Conservation (phyloP, 805 yeast genomes). For the Hanseniaspora valbyensis region DNA sequence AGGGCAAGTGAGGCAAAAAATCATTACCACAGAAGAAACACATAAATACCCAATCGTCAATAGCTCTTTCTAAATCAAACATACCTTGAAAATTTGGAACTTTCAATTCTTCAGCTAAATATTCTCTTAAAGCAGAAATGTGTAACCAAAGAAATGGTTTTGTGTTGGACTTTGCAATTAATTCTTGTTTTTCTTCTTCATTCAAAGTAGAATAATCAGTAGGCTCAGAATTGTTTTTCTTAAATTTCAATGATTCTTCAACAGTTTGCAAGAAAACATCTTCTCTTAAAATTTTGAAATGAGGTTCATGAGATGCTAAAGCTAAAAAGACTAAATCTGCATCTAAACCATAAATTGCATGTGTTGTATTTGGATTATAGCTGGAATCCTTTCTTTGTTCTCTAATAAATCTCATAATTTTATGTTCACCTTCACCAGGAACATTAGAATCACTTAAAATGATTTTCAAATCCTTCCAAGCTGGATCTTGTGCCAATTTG, state of each 20-base stretch:
- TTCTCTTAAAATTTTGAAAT: conserved; percentile 84
- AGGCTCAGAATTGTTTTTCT: conserved; percentile 18
- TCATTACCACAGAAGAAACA: conserved; percentile 98
- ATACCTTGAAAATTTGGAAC: conserved; percentile 59
- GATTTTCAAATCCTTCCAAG: conserved; percentile 83
- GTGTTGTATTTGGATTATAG: conserved; percentile 87
- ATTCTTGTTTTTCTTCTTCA: conserved; percentile 40
- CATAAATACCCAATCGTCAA: conserved; percentile 98
- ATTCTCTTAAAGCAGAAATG: conserved; percentile 76
- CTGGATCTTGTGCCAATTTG: conserved; percentile 79
- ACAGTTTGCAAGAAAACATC: conserved; percentile 84
- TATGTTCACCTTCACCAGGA: conserved; percentile 99
- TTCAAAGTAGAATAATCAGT: conserved; percentile 40
- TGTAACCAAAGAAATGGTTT: conserved; percentile 94
- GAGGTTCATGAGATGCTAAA: conserved; percentile 95
- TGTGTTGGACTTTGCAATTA: conserved; percentile 32
- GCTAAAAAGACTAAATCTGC: conserved; percentile 96
- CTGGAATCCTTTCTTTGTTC: conserved; percentile 77
- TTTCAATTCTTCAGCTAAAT: conserved; percentile 67
- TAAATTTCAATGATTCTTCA: conserved; percentile 23
- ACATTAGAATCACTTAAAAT: conserved; percentile 91
- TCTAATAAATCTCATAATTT: conserved; percentile 90
- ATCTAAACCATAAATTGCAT: conserved; percentile 92
- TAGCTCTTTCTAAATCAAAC: conserved; percentile 86
- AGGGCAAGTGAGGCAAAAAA: conserved; percentile 92